Percentiles rank a stretch among this genome's conserved stretches.
Evolutionary conservation across 202 grass and related monocot genomes (phyloP).

Genomic region (Digitaria exilis): DNA sequence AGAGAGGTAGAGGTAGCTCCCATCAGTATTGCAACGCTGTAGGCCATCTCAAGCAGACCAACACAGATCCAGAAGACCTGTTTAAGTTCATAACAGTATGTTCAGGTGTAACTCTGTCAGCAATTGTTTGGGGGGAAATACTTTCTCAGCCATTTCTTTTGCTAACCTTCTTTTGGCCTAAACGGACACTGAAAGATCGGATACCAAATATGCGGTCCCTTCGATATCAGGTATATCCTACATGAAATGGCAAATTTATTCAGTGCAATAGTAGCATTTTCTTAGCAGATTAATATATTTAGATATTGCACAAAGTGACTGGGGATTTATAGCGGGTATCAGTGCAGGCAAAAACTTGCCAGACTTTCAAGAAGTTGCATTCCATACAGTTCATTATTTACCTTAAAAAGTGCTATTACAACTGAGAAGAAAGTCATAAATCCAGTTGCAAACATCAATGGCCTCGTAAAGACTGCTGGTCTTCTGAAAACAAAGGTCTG

Average conservation of each 20-base stretch:
- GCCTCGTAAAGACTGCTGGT: conserved; percentile 61
- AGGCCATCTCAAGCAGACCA: conserved; percentile 88
- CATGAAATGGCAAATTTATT: conserved; percentile 6
- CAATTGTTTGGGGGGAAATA: neutral
- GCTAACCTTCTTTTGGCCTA: conserved; percentile 82
- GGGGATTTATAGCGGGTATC: neutral
- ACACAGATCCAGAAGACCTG: conserved; percentile 98
- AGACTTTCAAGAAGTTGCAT: neutral
- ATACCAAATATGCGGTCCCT: conserved; percentile 92
- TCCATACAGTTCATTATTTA: conserved; percentile 28
- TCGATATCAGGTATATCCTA: conserved; percentile 99
- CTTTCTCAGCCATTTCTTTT: neutral
- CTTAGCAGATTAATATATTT: neutral
- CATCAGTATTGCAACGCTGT: conserved; percentile 65
- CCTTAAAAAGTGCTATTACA: conserved; percentile 99
- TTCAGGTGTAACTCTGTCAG: conserved; percentile 20
- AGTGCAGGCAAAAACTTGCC: neutral
- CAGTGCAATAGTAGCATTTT: neutral
- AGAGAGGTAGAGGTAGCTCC: conserved; percentile 70
- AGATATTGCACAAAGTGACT: neutral
- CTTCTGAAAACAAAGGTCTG: conserved; percentile 96
- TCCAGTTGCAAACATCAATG: conserved; percentile 88
- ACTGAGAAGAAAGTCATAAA: conserved; percentile 99
- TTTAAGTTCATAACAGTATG: conserved; percentile 38
- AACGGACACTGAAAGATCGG: conserved; percentile 76